These are phyloP conservation scores for Trametes hirsuta DNA, from an alignment of 1,284 basidiomycete species.

Conservation along the genomic window DNA sequence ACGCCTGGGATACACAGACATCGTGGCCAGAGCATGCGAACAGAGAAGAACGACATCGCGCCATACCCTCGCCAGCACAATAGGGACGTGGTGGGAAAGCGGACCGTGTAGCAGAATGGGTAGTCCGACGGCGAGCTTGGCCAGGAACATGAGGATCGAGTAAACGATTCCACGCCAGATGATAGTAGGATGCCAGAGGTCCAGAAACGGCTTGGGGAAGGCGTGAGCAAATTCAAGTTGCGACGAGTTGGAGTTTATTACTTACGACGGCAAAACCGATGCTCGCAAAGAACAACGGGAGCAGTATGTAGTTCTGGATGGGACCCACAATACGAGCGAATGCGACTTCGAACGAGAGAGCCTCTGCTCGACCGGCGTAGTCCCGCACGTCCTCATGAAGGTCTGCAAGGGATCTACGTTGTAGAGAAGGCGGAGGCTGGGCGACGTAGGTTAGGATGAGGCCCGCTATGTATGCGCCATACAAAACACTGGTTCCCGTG, in stretches of 20 bases:
- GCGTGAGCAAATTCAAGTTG: background rate
- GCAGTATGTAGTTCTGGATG: conserved; percentile 42
- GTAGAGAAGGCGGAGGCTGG: conserved; percentile 14
- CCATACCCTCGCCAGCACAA: background rate
- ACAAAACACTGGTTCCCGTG: conserved; percentile 33
- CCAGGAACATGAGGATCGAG: conserved; percentile 50
- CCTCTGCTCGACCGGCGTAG: background rate
- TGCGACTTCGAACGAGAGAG: conserved; percentile 27
- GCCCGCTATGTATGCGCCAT: conserved; percentile 35
- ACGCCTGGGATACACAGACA: background rate
- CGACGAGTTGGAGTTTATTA: background rate
- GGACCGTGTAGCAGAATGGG: conserved; percentile 25
- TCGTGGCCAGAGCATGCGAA: too few relatives aligned
- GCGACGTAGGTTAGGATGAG: conserved; percentile 29
- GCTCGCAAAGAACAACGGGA: conserved; percentile 57
- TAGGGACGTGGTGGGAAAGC: background rate
- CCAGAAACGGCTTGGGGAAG: conserved; percentile 43
- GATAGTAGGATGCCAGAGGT: conserved; percentile 46
- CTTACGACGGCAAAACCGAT: conserved; percentile 53
- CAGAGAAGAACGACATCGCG: background rate
- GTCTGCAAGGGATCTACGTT: too few relatives aligned
- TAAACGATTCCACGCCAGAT: conserved; percentile 57
- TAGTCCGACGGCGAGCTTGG: conserved; percentile 40
- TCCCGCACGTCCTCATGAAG: background rate
- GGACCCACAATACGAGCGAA: conserved; percentile 40